phyloP scores from a whole-genome alignment of 2,329 filamentous ascomycete species.

The Hypoxylon sp. region DNA sequence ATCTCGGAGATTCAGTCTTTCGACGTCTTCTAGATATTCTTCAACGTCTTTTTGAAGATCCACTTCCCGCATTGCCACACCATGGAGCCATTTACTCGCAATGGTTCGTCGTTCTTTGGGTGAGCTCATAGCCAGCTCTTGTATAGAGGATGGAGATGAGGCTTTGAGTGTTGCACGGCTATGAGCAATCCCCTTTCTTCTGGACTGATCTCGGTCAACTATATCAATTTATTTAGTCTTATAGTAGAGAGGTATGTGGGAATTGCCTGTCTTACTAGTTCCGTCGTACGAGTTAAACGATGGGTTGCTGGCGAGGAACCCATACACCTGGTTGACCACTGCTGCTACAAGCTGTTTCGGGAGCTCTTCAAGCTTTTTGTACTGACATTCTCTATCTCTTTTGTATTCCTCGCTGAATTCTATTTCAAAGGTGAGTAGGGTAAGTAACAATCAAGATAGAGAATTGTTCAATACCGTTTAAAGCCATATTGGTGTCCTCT shows the following conservation, averaged over 20 bases:
- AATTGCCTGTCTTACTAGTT: constrained; percentile 16
- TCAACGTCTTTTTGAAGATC: constrained; percentile 8
- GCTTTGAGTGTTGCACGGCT: constrained; percentile 7
- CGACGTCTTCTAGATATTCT: constrained; percentile 23
- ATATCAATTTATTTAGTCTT: not conserved
- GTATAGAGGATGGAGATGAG: constrained; percentile 5
- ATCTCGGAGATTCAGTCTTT: constrained; percentile 11
- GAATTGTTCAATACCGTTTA: constrained; percentile 9
- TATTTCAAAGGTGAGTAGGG: not conserved
- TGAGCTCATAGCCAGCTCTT: not conserved
- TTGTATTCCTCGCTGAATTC: constrained; percentile 16
- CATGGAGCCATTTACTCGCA: constrained; percentile 15
- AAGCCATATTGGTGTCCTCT: constrained; percentile 13
- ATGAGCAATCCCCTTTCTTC: constrained; percentile 6
- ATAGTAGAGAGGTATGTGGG: not conserved
- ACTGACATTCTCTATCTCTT: constrained; percentile 14
- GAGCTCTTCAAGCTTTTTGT: constrained; percentile 17
- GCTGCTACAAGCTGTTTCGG: not conserved
- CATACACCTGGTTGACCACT: constrained; percentile 28
- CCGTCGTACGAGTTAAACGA: constrained; percentile 28
- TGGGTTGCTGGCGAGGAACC: constrained; percentile 21
- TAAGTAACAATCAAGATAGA: not conserved
- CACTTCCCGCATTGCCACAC: not conserved
- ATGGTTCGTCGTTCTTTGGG: constrained; percentile 10
- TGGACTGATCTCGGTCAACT: constrained; percentile 17